Evolutionary conservation across 495 filamentous ascomycete genomes (phyloP).

Genomic region (Penicillium paxilli): DNA sequence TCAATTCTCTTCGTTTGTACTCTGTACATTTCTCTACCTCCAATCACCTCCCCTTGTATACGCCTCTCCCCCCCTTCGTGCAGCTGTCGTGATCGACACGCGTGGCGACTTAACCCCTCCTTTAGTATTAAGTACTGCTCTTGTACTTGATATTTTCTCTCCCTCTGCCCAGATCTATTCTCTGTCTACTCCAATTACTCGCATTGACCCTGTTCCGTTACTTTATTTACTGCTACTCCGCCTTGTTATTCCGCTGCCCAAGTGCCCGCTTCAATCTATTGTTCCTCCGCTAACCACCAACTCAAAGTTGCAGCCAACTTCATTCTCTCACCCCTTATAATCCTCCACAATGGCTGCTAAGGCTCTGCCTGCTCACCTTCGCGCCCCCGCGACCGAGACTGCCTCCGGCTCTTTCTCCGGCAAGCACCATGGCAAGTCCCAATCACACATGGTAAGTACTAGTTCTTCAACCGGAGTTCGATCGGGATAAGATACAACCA

Average conservation of each 20-base stretch:
- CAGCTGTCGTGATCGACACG: not conserved
- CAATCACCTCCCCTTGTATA: slow-evolving; percentile 5
- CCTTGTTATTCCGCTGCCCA: not conserved
- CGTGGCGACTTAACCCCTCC: not conserved
- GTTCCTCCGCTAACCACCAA: not conserved
- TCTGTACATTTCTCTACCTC: slow-evolving; percentile 1
- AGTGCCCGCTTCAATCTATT: not conserved
- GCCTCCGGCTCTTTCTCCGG: slow-evolving; percentile 54
- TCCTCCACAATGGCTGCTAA: slow-evolving; percentile 65
- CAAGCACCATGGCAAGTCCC: slow-evolving; percentile 92
- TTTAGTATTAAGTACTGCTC: not conserved
- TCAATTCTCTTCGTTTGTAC: not conserved
- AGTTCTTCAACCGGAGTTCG: no score
- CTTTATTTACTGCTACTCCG: not conserved
- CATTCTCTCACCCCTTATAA: slow-evolving; percentile 1
- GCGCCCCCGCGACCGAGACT: slow-evolving; percentile 51
- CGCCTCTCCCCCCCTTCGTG: not conserved
- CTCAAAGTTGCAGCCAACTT: slow-evolving; percentile 7
- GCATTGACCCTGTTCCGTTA: not conserved
- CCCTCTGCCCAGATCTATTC: not conserved
- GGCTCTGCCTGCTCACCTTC: slow-evolving; percentile 79
- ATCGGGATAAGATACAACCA: no score
- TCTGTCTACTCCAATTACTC: no score
- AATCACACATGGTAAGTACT: slow-evolving; percentile 96
- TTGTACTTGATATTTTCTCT: not conserved